These are phyloP conservation scores for Aspergillus taichungensis DNA, from an alignment of 495 filamentous ascomycete species.

Conservation along the genomic window DNA sequence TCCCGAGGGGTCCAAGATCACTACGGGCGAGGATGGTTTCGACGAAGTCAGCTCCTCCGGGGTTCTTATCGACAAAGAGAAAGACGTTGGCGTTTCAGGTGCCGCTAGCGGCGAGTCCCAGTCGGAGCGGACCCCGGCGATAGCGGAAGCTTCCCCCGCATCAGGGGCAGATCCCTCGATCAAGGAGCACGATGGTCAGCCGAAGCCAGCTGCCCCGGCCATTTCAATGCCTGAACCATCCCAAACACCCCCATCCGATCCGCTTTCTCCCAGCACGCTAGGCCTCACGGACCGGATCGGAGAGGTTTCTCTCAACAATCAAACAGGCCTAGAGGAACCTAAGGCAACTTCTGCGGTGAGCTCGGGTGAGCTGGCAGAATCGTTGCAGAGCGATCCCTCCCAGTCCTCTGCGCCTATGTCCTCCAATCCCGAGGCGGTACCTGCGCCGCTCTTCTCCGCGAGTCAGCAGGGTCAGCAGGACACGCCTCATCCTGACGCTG, in stretches of 20 bases:
- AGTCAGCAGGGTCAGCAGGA: slow-evolving; percentile 22
- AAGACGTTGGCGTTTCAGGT: slow-evolving; percentile 31
- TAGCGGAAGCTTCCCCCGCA: neutral
- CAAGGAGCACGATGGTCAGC: slow-evolving; percentile 16
- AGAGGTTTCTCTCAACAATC: slow-evolving; percentile 40
- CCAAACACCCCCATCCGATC: slow-evolving; percentile 16
- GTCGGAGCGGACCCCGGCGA: slow-evolving; percentile 3
- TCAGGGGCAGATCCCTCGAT: slow-evolving; percentile 1
- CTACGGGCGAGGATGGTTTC: slow-evolving; percentile 81
- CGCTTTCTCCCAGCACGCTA: slow-evolving; percentile 39
- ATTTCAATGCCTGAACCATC: neutral
- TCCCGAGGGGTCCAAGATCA: slow-evolving; percentile 45
- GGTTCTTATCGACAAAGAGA: slow-evolving; percentile 56
- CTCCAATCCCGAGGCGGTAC: slow-evolving; percentile 56
- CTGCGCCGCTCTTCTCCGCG: slow-evolving; percentile 52
- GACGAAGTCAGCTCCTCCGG: slow-evolving; percentile 75
- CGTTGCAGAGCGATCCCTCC: slow-evolving; percentile 6
- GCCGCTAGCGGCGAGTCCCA: slow-evolving; percentile 3
- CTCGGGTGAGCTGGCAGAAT: slow-evolving; percentile 3
- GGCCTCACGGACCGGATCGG: slow-evolving; percentile 43
- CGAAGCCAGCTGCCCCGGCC: slow-evolving; percentile 7
- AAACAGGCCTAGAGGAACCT: slow-evolving; percentile 12
- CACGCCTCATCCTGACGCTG: slow-evolving; percentile 9
- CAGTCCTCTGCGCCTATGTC: slow-evolving; percentile 27
- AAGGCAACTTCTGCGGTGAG: slow-evolving; percentile 3